Evolutionary conservation across 83 land plant species (phyloP).

Genomic region (Isoetes engelmannii): DNA sequence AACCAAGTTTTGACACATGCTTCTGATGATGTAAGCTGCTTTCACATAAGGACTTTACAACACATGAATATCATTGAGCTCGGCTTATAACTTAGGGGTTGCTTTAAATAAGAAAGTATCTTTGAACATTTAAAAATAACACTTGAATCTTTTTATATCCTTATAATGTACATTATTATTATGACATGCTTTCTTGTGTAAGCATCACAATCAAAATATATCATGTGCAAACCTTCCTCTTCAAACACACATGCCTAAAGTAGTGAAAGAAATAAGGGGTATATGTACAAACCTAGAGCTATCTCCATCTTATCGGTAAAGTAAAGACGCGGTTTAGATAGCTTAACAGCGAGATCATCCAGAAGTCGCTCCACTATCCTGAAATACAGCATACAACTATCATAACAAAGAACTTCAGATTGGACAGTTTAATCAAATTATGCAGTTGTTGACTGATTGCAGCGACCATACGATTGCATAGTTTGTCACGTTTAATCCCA

Average conservation of each 20-base stretch:
- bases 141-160: too few species aligned
- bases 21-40: too few species aligned
- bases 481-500: background rate
- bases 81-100: too few species aligned
- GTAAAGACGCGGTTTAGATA: constrained; percentile 70
- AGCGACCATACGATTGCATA: background rate
- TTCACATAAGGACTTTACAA: too few species aligned
- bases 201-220: too few species aligned
- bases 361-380: constrained; percentile 73
- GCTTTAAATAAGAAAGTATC: too few species aligned
- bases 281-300: constrained; percentile 55
- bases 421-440: background rate
- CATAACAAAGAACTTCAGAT: background rate
- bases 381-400: constrained; percentile 1
- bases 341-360: constrained; percentile 61
- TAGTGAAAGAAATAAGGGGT: constrained; percentile 4
- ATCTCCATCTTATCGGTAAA: constrained; percentile 77
- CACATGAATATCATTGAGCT: too few species aligned
- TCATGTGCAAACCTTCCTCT: too few species aligned
- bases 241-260: background rate
- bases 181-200: too few species aligned
- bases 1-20: too few species aligned
- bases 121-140: too few species aligned
- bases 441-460: background rate
- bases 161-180: too few species aligned